A percentile compares a stretch with the other conserved stretches of the same genome.
Evolutionary conservation across 2,329 filamentous ascomycete species (phyloP).

Genomic region (Stemphylium lycopersici): DNA sequence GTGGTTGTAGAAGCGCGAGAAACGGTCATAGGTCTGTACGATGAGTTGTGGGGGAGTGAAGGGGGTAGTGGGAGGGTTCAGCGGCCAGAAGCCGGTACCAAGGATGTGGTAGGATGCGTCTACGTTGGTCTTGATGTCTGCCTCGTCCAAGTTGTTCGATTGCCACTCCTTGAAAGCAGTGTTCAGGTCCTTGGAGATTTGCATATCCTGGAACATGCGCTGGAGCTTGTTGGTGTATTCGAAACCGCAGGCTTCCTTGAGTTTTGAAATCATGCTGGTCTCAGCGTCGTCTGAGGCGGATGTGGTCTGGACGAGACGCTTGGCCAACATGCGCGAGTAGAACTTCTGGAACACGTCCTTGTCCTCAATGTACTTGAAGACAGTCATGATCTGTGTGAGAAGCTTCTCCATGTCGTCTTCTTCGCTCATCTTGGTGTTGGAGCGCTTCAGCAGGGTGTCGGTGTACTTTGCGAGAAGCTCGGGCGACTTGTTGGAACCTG

Average conservation of each 20-base stretch:
- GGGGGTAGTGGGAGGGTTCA: constrained; percentile 82
- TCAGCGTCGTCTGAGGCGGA: constrained; percentile 97
- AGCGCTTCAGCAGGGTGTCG: constrained; percentile 90
- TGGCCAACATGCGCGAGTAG: constrained; percentile 94
- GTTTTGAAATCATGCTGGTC: constrained; percentile 98
- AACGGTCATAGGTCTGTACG: constrained; percentile 84
- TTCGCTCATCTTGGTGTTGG: constrained; percentile 81
- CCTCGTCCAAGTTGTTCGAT: constrained; percentile 66
- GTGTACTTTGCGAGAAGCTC: constrained; percentile 96
- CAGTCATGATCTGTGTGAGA: constrained; percentile 93
- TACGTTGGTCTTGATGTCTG: constrained; percentile 70
- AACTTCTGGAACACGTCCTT: constrained; percentile 99
- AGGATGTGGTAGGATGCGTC: constrained; percentile 93
- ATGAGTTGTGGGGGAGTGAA: constrained; percentile 89
- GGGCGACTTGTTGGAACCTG: constrained; percentile 90
- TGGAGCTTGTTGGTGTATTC: constrained; percentile 99
- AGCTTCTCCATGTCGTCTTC: constrained; percentile 92
- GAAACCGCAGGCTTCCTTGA: constrained; percentile 98
- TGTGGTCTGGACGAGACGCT: constrained; percentile 91
- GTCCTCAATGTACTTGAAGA: constrained; percentile 99
- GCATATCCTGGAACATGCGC: constrained; percentile 99
- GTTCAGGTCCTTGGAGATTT: constrained; percentile 98
- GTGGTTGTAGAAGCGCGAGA: constrained; percentile 88
- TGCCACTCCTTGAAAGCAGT: constrained; percentile 83
- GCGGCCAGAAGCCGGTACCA: constrained; percentile 96